These are phyloP conservation scores for Colletotrichum sansevieriae DNA, from an alignment of 2,329 filamentous ascomycete species.

Conservation along the genomic window DNA sequence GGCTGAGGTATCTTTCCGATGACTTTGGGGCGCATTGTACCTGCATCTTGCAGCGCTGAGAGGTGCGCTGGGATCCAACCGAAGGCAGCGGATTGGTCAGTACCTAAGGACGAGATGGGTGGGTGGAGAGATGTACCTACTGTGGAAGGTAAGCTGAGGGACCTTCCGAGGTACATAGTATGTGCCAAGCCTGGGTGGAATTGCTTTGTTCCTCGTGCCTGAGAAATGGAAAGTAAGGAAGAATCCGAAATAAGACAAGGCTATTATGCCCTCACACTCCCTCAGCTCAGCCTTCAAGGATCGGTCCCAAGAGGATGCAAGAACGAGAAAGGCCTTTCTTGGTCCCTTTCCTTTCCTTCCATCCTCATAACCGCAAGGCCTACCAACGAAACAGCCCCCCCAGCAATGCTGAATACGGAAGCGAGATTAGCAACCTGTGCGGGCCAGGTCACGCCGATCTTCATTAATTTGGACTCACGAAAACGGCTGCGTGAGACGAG, in stretches of 20 bases:
- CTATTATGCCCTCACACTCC: no score
- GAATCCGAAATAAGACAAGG: no score
- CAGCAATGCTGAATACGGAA: slow-evolving; percentile 5
- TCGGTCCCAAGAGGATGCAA: background rate
- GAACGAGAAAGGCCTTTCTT: slow-evolving; percentile 1
- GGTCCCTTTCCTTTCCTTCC: background rate
- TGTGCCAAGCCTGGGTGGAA: no score
- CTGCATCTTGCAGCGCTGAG: slow-evolving; percentile 31
- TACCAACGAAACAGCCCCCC: slow-evolving; percentile 7
- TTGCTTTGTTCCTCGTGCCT: no score
- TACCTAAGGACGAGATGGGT: background rate
- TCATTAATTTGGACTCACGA: slow-evolving; percentile 25
- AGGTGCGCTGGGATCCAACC: background rate
- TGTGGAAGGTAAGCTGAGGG: no score
- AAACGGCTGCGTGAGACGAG: slow-evolving; percentile 13
- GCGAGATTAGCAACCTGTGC: slow-evolving; percentile 34
- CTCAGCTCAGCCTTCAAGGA: no score
- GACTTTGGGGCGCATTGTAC: slow-evolving; percentile 18
- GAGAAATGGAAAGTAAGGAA: no score
- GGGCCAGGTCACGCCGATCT: slow-evolving; percentile 28
- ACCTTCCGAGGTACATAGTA: no score
- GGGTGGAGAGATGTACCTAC: background rate
- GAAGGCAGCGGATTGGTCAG: slow-evolving; percentile 4
- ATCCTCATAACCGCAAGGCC: background rate
- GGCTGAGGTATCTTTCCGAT: background rate